Conservation (phyloP, 2,329 filamentous ascomycete genomes). For the Didymella pinodella region DNA sequence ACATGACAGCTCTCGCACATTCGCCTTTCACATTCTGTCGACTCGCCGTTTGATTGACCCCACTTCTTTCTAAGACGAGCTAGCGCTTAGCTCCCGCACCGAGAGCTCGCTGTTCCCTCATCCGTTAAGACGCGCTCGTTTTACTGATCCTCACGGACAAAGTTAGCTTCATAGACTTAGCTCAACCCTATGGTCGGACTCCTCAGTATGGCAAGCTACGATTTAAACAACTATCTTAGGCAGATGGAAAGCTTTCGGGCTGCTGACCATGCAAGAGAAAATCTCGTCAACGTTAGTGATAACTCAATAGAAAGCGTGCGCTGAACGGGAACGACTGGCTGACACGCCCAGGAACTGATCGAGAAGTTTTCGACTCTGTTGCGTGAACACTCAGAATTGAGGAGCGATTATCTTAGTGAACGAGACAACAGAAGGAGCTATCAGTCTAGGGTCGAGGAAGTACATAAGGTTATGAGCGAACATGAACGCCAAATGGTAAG, state of each 20-base stretch:
- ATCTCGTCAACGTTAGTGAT: slow-evolving; percentile 40
- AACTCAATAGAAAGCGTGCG: slow-evolving; percentile 7
- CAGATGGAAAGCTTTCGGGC: slow-evolving; percentile 47
- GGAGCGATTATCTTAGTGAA: slow-evolving; percentile 45
- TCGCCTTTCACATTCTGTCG: neutral
- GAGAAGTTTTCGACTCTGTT: slow-evolving; percentile 36
- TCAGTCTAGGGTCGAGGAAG: slow-evolving; percentile 37
- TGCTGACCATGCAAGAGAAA: slow-evolving; percentile 49
- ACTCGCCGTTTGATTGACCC: slow-evolving; percentile 3
- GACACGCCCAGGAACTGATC: slow-evolving; percentile 42
- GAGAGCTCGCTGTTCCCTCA: slow-evolving; percentile 11
- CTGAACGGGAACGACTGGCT: slow-evolving; percentile 26
- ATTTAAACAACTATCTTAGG: slow-evolving; percentile 30
- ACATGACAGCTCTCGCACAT: neutral
- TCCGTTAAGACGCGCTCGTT: neutral
- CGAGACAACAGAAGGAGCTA: slow-evolving; percentile 43
- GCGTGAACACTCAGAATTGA: slow-evolving; percentile 37
- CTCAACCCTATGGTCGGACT: slow-evolving; percentile 12
- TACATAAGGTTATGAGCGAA: slow-evolving; percentile 29
- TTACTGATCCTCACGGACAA: neutral
- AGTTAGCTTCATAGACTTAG: neutral
- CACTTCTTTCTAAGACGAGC: slow-evolving; percentile 3
- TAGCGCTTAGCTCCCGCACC: slow-evolving; percentile 6
- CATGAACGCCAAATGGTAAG: slow-evolving; percentile 40
- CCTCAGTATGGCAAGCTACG: slow-evolving; percentile 31